These are phyloP conservation scores for Spergularia bocconei DNA, from an alignment of 148 eudicot genomes.

Conservation along the genomic window DNA sequence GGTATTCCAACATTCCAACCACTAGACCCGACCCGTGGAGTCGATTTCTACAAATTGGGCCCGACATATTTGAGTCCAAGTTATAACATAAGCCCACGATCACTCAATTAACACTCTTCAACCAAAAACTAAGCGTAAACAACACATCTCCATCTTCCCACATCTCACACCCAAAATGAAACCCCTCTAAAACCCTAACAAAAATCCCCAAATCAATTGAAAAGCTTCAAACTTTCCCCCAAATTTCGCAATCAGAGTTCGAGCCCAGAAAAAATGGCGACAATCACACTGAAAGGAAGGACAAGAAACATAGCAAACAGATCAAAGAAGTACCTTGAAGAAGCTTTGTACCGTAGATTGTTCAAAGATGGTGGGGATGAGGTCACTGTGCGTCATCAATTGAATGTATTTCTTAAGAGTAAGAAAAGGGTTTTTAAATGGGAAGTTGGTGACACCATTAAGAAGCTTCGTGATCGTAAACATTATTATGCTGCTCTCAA, in stretches of 20 bases:
- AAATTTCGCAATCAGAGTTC: neutral
- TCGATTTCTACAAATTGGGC: no score
- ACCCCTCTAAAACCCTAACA: slow-evolving; percentile 29
- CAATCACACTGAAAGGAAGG: slow-evolving; percentile 34
- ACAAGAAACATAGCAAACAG: slow-evolving; percentile 58
- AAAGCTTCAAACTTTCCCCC: neutral
- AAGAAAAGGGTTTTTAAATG: slow-evolving; percentile 71
- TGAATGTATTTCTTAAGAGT: slow-evolving; percentile 63
- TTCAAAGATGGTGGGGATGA: slow-evolving; percentile 76
- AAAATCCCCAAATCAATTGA: neutral
- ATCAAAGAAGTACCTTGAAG: slow-evolving; percentile 72
- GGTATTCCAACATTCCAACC: no score
- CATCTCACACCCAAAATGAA: neutral
- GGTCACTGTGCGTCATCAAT: slow-evolving; percentile 52
- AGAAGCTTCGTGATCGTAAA: slow-evolving; percentile 66
- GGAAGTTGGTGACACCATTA: slow-evolving; percentile 87
- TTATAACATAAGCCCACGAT: no score
- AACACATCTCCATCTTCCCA: neutral
- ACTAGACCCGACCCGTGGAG: no score
- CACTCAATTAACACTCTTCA: no score
- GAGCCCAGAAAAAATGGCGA: slow-evolving; percentile 26
- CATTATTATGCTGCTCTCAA: slow-evolving; percentile 76
- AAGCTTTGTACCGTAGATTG: slow-evolving; percentile 62
- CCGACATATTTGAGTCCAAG: no score
- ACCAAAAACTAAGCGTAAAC: no score